Conservation (phyloP, 2,329 filamentous ascomycete species). For the Fusarium sororula region DNA sequence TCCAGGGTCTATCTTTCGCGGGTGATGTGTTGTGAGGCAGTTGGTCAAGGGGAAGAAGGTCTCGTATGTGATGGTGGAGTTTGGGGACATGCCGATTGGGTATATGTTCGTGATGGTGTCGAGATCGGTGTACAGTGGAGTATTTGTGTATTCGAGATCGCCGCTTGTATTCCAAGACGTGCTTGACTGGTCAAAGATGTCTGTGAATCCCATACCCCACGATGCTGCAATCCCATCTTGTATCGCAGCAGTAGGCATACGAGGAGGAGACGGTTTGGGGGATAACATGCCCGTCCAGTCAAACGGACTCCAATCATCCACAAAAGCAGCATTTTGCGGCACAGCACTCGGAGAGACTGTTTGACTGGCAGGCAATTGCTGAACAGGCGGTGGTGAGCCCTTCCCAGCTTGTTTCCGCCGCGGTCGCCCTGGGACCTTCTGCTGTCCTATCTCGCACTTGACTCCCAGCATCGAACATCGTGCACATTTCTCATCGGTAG, state of each 20-base stretch:
- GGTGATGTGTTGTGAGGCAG: neutral
- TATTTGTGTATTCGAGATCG: neutral
- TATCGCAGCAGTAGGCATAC: rapidly evolving
- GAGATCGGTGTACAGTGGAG: neutral
- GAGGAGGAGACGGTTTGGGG: rapidly evolving
- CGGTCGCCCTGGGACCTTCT: neutral
- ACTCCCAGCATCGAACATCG: neutral
- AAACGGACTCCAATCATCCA: neutral
- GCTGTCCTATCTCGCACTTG: neutral
- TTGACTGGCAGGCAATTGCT: neutral
- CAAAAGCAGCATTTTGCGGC: rapidly evolving
- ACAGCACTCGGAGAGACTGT: rapidly evolving
- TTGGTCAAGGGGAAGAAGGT: neutral
- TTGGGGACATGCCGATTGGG: rapidly evolving
- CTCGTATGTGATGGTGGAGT: neutral
- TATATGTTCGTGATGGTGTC: neutral
- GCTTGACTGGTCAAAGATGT: neutral
- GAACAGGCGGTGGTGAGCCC: neutral
- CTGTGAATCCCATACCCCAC: neutral
- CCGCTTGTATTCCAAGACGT: neutral
- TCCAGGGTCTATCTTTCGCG: neutral
- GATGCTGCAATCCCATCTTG: neutral
- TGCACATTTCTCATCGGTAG: neutral
- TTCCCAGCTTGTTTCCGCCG: neutral
- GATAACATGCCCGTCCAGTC: neutral